Evolutionary conservation across 768 basidiomycete species (phyloP), one percentile per base, ranked within the genome.

Genomic region (Melanogaster broomeanus): DNA sequence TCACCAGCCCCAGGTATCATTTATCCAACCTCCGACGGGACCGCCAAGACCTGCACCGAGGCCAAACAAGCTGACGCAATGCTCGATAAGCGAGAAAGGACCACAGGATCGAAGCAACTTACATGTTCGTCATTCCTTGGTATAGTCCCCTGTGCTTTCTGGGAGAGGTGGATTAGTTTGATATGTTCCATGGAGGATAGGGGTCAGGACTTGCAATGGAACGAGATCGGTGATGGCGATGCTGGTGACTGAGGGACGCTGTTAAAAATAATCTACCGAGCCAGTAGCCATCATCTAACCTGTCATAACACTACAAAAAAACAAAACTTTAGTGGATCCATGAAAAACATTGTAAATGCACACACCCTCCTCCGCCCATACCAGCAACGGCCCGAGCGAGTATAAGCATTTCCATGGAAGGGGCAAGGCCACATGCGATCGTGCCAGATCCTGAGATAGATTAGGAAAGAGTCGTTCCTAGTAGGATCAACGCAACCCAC

Each of bases 51-150:
- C 87, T 37, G 89, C 83, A 49, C 94, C 94, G 46, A 91, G 73
- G 38, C 93, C 94, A 64, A 84, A 96, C 56, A 92, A 67, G 69
- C 90, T 93, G 61, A 58, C 37, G 50, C 2, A 45, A 51, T 37
- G 6, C 8, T 52, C 8, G 57, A 55, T 42, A 51, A 49, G 45
- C 37, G 62, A 50, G n/a, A 21, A 42, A 42, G 42, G 31, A 38
- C 6, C 15, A 38, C 12, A n/a, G 30, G 24, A 38, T 37, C 41
- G 38, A 25, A 48, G 8, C 2, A 30, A 65, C 82, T 59, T 74
- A 92, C 90, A 93, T 82, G 64, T 93, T 93, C 30, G 88, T 85
- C 76, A 93, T 78, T 49, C 94, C 94, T 68, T 98, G 96, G 63
- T 93, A 96, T 9, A 96, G 70, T 2, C 93, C 95, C 47, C 95